Base-by-base conservation (phyloP, 352 stramenopile genomes). In the Phytopythium vexans region DNA sequence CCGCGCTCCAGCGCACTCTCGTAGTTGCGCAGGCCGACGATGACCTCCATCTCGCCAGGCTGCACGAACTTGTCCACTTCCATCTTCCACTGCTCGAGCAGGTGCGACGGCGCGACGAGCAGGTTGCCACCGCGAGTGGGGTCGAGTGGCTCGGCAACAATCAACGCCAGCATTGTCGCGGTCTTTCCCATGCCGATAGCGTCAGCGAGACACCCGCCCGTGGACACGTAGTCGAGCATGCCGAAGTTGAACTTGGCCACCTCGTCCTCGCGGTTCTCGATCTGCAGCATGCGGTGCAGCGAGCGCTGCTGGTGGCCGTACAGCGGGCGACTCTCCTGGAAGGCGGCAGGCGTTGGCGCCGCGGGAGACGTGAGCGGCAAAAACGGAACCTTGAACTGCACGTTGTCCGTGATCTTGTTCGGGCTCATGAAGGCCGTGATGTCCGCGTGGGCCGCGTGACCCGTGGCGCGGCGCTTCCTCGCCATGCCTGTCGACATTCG, bases 121-220 rank as follows among this genome's bases (percentile, higher is more conserved):
- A 88, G 64, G 43, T 92, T 92, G 8, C 69, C 82, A 1, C 75
- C 72, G 2, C 61, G 46, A 31, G 68, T 59, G 7, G 72, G 67
- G 50, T 87, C 77, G 27, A 72, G 63, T 1, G 74, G 77, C 54
- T 88, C 82, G 0, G 78, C 80, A 6, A 78, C 77, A 31, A 90
- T 80, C 21, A 90, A 60, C 33, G 86, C 77, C 9, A 95, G 63
- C 66, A 90, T 89, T 15, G 84, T 91, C 8, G 86, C 86, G 0
- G 82, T 93, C 61, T 94, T 94, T 39, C 84, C 84, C 70, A 88
- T 94, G 32, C 84, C 84, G 48, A 94, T 89, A 21, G 77, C 81
- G 44, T 94, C 84, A 1, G 81, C 79, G 6, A 94, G 56, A 14
- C 74, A 88, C 4, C 84, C 84, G 57, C 81, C 80, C 41, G 73